Base-by-base conservation (phyloP, 2,329 filamentous ascomycete species). In the Arachnopeziza araneosa region DNA sequence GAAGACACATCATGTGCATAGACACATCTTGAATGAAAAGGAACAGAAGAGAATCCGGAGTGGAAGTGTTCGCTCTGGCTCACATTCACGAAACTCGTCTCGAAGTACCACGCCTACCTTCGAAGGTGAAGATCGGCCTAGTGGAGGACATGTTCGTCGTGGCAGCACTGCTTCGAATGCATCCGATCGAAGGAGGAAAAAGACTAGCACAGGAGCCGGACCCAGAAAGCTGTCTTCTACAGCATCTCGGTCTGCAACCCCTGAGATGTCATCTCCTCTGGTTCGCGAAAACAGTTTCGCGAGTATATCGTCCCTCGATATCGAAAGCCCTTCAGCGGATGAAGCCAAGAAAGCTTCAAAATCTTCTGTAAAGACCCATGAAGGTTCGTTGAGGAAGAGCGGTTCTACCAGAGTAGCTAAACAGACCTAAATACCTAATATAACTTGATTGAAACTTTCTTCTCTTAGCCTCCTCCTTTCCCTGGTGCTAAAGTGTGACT, bases 51-150 rank as follows among this genome's bases (percentile, higher is more conserved):
- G 71, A 10, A 64, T 63, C 30, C 59, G 69, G 49, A 70, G 70
- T 58, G 64, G 64, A 30, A 72, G 69, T 61, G 50, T 70, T 17
- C 65, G 70, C 14, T 69, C 68, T 49, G 66, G 67, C 8, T 71
- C 69, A 17, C 69, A 71, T 60, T 73, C 71, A 24, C 63, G 69
- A 55, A 70, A 67, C 51, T 72, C 71, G 22, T 75, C 73, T n/a
- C 65, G 72, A 30, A 74, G 72, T 56, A 67, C 67, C 8, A 75
- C 71, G 0, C 71, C 72, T 1, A 68, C 64, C 17, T 58, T 67
- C 7, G 71, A 74, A 24, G 44, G 65, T 17, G 72, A 73, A 23
- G 69, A 72, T 22, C 62, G 63, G 19, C 51, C 62, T 19, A 32
- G 65, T 24, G 60, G 52, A 10, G 62, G 67, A 44, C 68, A 68